Base-by-base conservation (phyloP, 2,329 filamentous ascomycete genomes). In the Plectosphaerella sp. region DNA sequence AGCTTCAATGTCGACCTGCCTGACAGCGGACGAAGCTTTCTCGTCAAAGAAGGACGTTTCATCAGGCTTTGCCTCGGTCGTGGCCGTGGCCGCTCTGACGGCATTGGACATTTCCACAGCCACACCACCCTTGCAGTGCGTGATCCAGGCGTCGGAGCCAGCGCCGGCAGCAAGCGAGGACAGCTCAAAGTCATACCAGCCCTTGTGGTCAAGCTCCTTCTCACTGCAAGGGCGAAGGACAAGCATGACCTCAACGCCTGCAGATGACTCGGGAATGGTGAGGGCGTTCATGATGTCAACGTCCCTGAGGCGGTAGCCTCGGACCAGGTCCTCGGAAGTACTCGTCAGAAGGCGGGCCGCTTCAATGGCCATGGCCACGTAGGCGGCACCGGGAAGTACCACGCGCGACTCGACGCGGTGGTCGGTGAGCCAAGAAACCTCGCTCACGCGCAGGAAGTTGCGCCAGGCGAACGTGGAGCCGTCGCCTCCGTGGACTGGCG, bases 31-130 rank as follows among this genome's bases (percentile, higher is more conserved):
- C n/a, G 35, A n/a, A 8, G 33, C 46, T 41, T 54, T 48, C 28
- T 68, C 66, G 47, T 75, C 70, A 2, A 78, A 69, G 6, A 71
- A 69, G 54, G 76, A 74, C 2, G 61, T 54, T 12, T 72, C 66
- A 8, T 58, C 62, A 65, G 64, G 4, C 76, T 69, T 6, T 70
- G 64, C 83, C 68, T 3, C 79, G 66, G n/a, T 79, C 79, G 48
- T 74, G 70, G 61, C 80, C 84, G 59, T 86, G 77, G 58, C 84
- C 78, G 1, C 75, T 74, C 82, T 82, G 41, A 76, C 70, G 12
- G 64, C 70, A 24, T 41, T 49, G 18, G n/a, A 33, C 28, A 33
- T 33, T 12, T 33, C 28, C 28, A 33, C 28, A 12, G 28, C 28
- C 8, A 33, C 28, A 33, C 4, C 28, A 4, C 28, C 28, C 28